A percentile compares a stretch with the other conserved stretches of the same genome.
Conservation (phyloP, 2,329 filamentous ascomycete genomes). For the Periconia sp. region DNA sequence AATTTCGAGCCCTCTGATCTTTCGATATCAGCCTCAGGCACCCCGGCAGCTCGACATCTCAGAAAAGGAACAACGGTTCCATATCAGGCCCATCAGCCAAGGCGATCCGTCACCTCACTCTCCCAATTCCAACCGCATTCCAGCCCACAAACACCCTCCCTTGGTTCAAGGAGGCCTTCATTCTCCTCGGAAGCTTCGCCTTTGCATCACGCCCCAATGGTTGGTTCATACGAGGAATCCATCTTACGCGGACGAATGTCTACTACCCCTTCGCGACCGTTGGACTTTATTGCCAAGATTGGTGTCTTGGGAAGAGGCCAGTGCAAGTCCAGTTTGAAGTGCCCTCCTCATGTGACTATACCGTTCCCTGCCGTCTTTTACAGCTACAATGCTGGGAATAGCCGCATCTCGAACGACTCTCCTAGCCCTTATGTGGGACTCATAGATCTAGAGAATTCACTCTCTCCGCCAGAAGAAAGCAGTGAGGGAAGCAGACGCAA, state of each 20-base stretch:
- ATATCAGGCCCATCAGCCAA: constrained; percentile 80
- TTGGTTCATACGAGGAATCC: constrained; percentile 97
- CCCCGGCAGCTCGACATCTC: constrained; percentile 42
- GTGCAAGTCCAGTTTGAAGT: constrained; percentile 83
- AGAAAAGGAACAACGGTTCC: constrained; percentile 67
- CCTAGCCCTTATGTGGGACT: constrained; percentile 96
- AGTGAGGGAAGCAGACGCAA: constrained; percentile 50
- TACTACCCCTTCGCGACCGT: constrained; percentile 87
- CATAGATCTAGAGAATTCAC: constrained; percentile 84
- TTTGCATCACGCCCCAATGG: constrained; percentile 90
- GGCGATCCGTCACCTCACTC: constrained; percentile 73
- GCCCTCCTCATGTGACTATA: constrained; percentile 87
- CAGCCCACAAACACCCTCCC: constrained; percentile 52
- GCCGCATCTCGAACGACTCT: constrained; percentile 76
- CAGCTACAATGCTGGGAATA: constrained; percentile 77
- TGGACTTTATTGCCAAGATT: constrained; percentile 94
- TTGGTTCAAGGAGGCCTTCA: constrained; percentile 69
- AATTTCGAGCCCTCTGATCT: constrained; percentile 53
- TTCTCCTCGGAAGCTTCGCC: constrained; percentile 76
- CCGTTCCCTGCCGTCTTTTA: constrained; percentile 97
- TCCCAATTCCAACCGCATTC: constrained; percentile 46
- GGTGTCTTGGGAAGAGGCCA: constrained; percentile 89
- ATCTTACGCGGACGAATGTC: constrained; percentile 96
- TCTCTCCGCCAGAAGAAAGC: constrained; percentile 60
- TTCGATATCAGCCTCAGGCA: constrained; percentile 37